Percentiles rank a stretch among this genome's conserved stretches.
Evolutionary conservation across 306 rosid genomes (phyloP).

Genomic region (Cicer chorassanicum): DNA sequence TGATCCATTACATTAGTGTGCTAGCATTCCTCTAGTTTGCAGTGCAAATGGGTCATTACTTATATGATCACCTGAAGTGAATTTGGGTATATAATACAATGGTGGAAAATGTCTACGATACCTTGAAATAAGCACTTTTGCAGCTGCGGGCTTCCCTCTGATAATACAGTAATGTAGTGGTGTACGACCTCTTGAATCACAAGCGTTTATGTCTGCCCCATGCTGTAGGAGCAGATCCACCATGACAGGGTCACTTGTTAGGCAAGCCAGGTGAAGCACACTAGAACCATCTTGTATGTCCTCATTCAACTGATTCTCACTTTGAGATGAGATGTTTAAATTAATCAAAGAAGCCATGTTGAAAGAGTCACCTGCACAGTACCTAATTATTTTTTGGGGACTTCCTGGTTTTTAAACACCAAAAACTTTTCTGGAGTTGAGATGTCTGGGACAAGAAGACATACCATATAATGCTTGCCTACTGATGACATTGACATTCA

Average conservation of each 20-base stretch:
- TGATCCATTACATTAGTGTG: too few relatives aligned
- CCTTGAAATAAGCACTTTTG: slow-evolving; percentile 69
- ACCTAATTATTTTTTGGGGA: slow-evolving; percentile 24
- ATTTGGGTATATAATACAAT: slow-evolving; percentile 17
- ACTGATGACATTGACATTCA: slow-evolving; percentile 52
- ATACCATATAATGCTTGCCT: slow-evolving; percentile 57
- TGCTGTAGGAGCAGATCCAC: slow-evolving; percentile 80
- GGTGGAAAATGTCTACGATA: slow-evolving; percentile 38
- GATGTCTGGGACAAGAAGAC: slow-evolving; percentile 37
- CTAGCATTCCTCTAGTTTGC: slow-evolving; percentile 16
- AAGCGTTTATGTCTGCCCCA: slow-evolving; percentile 69
- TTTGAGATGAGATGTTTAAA: slow-evolving; percentile 41
- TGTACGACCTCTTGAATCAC: slow-evolving; percentile 64
- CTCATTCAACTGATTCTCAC: slow-evolving; percentile 49
- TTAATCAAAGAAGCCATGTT: slow-evolving; percentile 54
- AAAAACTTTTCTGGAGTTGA: slow-evolving; percentile 34
- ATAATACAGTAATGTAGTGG: slow-evolving; percentile 70
- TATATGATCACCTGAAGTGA: slow-evolving; percentile 24
- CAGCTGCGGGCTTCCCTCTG: slow-evolving; percentile 53
- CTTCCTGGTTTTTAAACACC: slow-evolving; percentile 35
- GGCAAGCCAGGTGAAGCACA: slow-evolving; percentile 81
- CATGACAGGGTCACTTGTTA: slow-evolving; percentile 69
- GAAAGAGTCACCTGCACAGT: slow-evolving; percentile 49
- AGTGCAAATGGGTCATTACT: slow-evolving; percentile 28
- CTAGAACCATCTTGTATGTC: slow-evolving; percentile 56